Base-by-base conservation (phyloP, 2,329 filamentous ascomycete species). In the Triangularia setosa region DNA sequence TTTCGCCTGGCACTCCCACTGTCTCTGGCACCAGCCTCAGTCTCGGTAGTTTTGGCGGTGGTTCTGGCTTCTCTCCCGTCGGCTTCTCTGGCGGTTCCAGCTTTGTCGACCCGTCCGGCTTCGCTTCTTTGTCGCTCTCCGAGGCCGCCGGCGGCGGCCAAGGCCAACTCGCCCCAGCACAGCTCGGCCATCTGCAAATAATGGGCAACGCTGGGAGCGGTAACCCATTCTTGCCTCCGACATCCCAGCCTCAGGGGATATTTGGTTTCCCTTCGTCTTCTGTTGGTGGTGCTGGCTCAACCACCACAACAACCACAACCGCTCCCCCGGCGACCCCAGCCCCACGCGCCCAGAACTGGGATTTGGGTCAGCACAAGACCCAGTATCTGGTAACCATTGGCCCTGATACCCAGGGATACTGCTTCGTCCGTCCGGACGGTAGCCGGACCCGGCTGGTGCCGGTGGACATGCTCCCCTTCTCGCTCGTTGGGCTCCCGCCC, bases 401-500 rank as follows among this genome's bases (percentile, higher is more conserved):
- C 23, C 52, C 52, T 16, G 52, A 60, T 24, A 44, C 58, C 16
- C 35, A 79, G 62, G 79, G 77, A 1, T 87, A 87, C 72, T 85
- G 79, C 67, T 79, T 83, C 60, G 79, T 82, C 60, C 79, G 85
- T 6, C 81, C 81, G 8, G 80, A 85, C 64, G 85, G 85, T 3
- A 74, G 77, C 56, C 83, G 79, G 64, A 86, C 85, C 4, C 78
- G 81, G 2, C 79, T 88, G 0, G 76, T 87, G 14, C 83, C 83
- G 0, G 84, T 82, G 0, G 85, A 88, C 66, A 76, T 79, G 74
- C 73, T 87, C 11, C 81, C 80, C 0, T 64, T 60, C 16, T 71
- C 75, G 3, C 70, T 82, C 33, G 69, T 73, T 5, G 79, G 80
- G 54, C 75, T 87, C 4, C 79, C 81, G 1, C 69, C 77, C 1